These are phyloP conservation scores for Gentiana straminea DNA, from an alignment of 257 asterid genomes.

Conservation along the genomic window DNA sequence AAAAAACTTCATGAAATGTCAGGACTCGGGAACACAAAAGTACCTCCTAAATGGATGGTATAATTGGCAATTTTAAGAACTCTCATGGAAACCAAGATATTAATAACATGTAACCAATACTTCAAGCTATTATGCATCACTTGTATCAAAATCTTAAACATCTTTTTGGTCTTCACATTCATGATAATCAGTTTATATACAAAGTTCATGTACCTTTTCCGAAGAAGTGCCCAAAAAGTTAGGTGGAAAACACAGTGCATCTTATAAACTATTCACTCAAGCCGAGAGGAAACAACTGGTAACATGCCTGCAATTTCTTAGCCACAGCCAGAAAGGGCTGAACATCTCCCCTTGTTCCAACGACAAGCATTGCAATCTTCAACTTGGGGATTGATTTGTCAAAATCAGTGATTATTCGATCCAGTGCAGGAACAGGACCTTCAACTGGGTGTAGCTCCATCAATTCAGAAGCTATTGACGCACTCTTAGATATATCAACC, in stretches of 20 bases:
- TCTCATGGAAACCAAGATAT: too few relatives aligned
- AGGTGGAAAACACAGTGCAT: neutral
- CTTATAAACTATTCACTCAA: neutral
- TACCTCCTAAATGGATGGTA: too few relatives aligned
- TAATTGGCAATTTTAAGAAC: too few relatives aligned
- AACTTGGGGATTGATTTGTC: conserved; percentile 61
- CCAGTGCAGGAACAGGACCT: conserved; percentile 28
- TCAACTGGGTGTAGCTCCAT: conserved; percentile 63
- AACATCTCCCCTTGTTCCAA: conserved; percentile 99
- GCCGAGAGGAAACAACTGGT: conserved; percentile 6
- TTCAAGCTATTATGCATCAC: too few relatives aligned
- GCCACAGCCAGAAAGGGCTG: conserved; percentile 96
- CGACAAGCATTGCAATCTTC: conserved; percentile 80
- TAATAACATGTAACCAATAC: too few relatives aligned
- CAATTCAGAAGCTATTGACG: conserved; percentile 76
- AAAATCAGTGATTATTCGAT: conserved; percentile 33
- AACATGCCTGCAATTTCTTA: conserved; percentile 74
- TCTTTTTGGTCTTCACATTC: too few relatives aligned
- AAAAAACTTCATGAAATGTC: too few relatives aligned
- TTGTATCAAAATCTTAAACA: too few relatives aligned
- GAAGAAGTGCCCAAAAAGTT: neutral
- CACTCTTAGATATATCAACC: conserved; percentile 68
- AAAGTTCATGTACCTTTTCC: too few relatives aligned
- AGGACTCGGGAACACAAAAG: too few relatives aligned
- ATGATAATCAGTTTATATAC: too few relatives aligned